A percentile compares a stretch with the other conserved stretches of the same genome.
Evolutionary conservation across 306 rosid species (phyloP).

Genomic region (Calophaca sinica): DNA sequence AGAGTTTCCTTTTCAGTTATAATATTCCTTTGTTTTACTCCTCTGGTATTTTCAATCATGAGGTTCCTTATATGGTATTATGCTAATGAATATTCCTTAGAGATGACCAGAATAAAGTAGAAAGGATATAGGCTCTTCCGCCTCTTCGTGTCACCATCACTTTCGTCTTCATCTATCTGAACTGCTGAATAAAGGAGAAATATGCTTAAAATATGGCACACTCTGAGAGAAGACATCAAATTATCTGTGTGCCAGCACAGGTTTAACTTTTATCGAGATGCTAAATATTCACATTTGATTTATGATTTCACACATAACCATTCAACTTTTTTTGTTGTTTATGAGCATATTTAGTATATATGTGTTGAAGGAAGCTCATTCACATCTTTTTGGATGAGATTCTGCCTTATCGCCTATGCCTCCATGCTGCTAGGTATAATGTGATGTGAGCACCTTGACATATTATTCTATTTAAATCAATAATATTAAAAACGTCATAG

Average conservation of each 20-base stretch:
- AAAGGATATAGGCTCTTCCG: not conserved
- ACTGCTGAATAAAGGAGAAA: conserved; percentile 23
- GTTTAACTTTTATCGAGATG: conserved; percentile 5
- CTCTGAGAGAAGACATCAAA: not conserved
- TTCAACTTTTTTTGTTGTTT: conserved; percentile 24
- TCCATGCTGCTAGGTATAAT: not conserved
- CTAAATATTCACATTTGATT: conserved; percentile 5
- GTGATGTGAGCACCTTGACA: conserved; percentile 6
- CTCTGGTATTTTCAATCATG: not conserved
- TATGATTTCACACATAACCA: not conserved
- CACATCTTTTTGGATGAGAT: not conserved
- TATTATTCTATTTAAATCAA: conserved; percentile 7
- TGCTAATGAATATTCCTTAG: conserved; percentile 45
- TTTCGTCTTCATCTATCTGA: not conserved
- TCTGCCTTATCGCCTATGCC: conserved; percentile 7
- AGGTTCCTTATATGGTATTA: conserved; percentile 27
- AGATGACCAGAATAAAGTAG: conserved; percentile 28
- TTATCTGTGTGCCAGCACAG: not conserved
- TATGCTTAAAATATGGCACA: conserved; percentile 30
- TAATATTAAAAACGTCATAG: not conserved
- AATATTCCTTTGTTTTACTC: not conserved
- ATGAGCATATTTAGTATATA: not conserved
- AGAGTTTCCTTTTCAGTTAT: conserved; percentile 34
- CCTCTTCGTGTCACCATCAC: not conserved
- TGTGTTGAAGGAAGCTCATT: conserved; percentile 1